Evolutionary conservation across 2,329 filamentous ascomycete genomes (phyloP).

Genomic region (Ophiocordyceps camponoti-saundersi): DNA sequence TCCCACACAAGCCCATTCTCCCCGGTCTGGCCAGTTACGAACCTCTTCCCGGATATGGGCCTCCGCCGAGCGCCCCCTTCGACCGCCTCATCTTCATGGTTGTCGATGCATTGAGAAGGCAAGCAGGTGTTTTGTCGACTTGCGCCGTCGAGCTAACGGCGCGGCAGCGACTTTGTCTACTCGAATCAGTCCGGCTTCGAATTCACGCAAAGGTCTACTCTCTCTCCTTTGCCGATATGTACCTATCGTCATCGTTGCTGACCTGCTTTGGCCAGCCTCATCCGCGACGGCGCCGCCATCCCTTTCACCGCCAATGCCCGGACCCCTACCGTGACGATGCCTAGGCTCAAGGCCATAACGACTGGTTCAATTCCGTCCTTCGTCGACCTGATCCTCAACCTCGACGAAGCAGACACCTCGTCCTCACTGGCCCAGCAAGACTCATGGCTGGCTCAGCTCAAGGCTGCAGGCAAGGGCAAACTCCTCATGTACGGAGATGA

Average conservation of each 20-base stretch:
- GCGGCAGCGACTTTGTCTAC: conserved; percentile 76
- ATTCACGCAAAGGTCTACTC: conserved; percentile 66
- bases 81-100: conserved; percentile 94
- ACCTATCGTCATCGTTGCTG: conserved; percentile 2
- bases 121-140: conserved; percentile 5
- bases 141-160: conserved; percentile 5
- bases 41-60: conserved; percentile 29
- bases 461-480: conserved; percentile 51
- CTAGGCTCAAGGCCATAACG: conserved; percentile 89
- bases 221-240: too few species aligned
- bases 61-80: conserved; percentile 53
- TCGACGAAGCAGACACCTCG: conserved; percentile 83
- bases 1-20: conserved; percentile 90
- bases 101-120: conserved; percentile 85
- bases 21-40: conserved; percentile 64
- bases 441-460: conserved; percentile 91
- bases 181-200: conserved; percentile 61
- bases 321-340: conserved; percentile 98
- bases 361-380: conserved; percentile 98
- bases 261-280: conserved; percentile 47
- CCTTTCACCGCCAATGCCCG: conserved; percentile 92
- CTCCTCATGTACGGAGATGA: conserved; percentile 95
- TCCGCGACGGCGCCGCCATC: conserved; percentile 65
- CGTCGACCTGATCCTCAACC: conserved; percentile 88
- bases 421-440: conserved; percentile 81